A percentile compares a stretch with the other conserved stretches of the same genome.
Conservation (phyloP, 441 rosid species). For the Brassica balearica region DNA sequence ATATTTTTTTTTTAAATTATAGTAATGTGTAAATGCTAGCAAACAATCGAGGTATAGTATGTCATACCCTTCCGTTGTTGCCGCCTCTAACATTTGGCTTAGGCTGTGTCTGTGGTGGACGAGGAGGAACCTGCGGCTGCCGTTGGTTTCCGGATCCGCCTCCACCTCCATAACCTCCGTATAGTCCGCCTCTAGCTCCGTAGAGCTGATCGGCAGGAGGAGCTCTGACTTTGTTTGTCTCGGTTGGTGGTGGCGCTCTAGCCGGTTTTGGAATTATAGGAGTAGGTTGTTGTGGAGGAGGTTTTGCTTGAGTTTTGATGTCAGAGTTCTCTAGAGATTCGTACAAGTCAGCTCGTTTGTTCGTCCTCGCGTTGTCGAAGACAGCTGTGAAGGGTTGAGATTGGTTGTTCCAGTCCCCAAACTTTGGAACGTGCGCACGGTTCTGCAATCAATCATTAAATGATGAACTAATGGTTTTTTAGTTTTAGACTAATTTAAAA, state of each 20-base stretch:
- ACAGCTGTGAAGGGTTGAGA: slow-evolving; percentile 44
- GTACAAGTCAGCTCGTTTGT: slow-evolving; percentile 40
- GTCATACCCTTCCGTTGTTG: slow-evolving; percentile 39
- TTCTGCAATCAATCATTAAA: slow-evolving; percentile 30
- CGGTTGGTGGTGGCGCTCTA: slow-evolving; percentile 25
- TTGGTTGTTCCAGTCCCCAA: slow-evolving; percentile 46
- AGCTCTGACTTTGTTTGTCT: slow-evolving; percentile 34
- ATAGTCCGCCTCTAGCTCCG: slow-evolving; percentile 23
- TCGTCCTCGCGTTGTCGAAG: slow-evolving; percentile 44
- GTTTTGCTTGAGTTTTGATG: not conserved
- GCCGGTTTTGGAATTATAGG: slow-evolving; percentile 21
- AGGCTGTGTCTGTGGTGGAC: slow-evolving; percentile 23
- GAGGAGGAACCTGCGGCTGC: slow-evolving; percentile 31
- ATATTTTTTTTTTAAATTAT: too few relatives aligned
- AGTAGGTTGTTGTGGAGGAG: slow-evolving; percentile 36
- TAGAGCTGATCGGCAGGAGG: slow-evolving; percentile 33
- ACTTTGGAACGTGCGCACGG: slow-evolving; percentile 45
- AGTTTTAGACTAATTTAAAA: not conserved
- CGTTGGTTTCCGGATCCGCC: slow-evolving; percentile 33
- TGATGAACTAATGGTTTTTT: too few relatives aligned
- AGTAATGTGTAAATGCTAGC: slow-evolving; percentile 7
- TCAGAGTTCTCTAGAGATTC: slow-evolving; percentile 36
- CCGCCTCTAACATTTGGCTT: slow-evolving; percentile 27
- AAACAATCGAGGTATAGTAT: not conserved
- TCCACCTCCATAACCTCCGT: slow-evolving; percentile 36